These are phyloP conservation scores for Venturia aucupariae DNA, from an alignment of 2,329 filamentous ascomycete species.

Conservation along the genomic window DNA sequence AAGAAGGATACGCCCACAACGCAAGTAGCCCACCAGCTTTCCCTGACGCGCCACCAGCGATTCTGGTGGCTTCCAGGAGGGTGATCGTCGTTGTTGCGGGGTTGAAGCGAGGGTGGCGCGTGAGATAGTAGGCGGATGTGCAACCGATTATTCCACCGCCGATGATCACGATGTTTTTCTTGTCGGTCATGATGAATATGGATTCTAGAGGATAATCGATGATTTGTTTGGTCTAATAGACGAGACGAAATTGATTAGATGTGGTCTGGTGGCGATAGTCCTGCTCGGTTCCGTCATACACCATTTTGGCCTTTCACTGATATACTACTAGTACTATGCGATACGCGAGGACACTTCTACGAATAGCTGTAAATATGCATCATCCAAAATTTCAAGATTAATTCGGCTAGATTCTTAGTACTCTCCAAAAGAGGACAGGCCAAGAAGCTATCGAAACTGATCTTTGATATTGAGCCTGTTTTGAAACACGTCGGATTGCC, in stretches of 20 bases:
- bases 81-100: constrained; percentile 67
- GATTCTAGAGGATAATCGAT: neutral
- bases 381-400: too few relatives aligned
- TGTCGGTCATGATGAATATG: neutral
- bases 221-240: neutral
- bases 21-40: constrained; percentile 89
- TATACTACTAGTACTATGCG: neutral
- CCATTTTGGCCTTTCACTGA: neutral
- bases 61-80: constrained; percentile 72
- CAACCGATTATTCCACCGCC: constrained; percentile 90
- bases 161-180: constrained; percentile 26
- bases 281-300: neutral
- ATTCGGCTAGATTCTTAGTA: too few relatives aligned
- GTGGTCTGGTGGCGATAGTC: neutral
- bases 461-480: too few relatives aligned
- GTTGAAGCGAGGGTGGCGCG: constrained; percentile 74
- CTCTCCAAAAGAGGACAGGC: too few relatives aligned
- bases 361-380: too few relatives aligned
- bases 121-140: constrained; percentile 85
- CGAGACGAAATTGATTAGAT: neutral
- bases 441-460: too few relatives aligned
- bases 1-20: constrained; percentile 81
- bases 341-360: too few relatives aligned
- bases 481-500: too few relatives aligned
- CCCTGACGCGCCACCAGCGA: constrained; percentile 87